Conservation (phyloP, 164 flowering plant species). For the Litsea cubeba region DNA sequence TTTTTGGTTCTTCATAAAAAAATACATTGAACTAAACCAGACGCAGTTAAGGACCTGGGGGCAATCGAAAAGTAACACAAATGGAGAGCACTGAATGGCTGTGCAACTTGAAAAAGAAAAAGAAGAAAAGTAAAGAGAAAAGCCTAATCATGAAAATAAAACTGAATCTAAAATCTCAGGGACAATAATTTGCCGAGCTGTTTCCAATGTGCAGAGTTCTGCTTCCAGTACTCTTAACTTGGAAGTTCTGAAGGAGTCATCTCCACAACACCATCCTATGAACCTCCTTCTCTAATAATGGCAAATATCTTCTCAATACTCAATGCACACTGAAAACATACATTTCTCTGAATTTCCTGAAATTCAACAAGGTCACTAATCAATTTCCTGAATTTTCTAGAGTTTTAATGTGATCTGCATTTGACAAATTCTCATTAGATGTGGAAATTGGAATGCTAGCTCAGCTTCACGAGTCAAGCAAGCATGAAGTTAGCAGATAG, state of each 20-base stretch:
- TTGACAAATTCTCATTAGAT: not conserved
- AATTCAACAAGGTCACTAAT: constrained; percentile 9
- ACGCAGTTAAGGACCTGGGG: not conserved
- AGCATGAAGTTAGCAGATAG: constrained; percentile 48
- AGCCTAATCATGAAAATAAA: too few species aligned
- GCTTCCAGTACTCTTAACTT: not conserved
- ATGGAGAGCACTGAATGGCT: not conserved
- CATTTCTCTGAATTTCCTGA: constrained; percentile 95
- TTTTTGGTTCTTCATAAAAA: not conserved
- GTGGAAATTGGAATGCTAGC: constrained; percentile 34
- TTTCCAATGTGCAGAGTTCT: not conserved
- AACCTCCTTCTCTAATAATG: constrained; percentile 92
- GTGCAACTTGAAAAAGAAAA: not conserved
- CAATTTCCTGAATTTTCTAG: not conserved
- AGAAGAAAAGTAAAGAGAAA: not conserved
- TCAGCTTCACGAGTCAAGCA: constrained; percentile 95
- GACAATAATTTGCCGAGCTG: too few species aligned
- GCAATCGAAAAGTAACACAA: not conserved
- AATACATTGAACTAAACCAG: not conserved
- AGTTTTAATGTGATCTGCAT: not conserved
- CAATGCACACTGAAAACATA: constrained; percentile 98
- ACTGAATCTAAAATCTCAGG: not conserved
- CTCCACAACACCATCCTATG: constrained; percentile 99
- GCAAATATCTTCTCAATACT: constrained; percentile 85
- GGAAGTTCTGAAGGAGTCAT: constrained; percentile 26